A percentile compares a stretch with the other conserved stretches of the same genome.
phyloP scores from a whole-genome alignment of 331 rosid species.

The Ulmus americana region DNA sequence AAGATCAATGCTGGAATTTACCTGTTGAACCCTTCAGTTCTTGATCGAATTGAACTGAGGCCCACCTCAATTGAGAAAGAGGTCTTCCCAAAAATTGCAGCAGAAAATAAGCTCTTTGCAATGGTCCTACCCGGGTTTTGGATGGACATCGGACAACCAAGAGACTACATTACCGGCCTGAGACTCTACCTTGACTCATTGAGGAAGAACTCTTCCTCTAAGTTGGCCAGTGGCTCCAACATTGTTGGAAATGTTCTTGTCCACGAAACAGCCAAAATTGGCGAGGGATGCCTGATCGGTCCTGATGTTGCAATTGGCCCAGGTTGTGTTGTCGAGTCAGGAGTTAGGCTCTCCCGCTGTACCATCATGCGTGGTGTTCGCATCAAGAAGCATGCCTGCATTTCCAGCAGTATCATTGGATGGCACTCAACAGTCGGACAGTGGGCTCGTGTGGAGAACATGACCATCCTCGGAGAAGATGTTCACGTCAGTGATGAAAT shows the following conservation, averaged over 20 bases:
- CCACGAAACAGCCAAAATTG: slow-evolving; percentile 71
- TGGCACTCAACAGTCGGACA: slow-evolving; percentile 88
- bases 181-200: slow-evolving; percentile 74
- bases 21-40: slow-evolving; percentile 67
- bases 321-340: slow-evolving; percentile 65
- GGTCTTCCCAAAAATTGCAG: slow-evolving; percentile 77
- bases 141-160: slow-evolving; percentile 95
- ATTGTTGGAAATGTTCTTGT: slow-evolving; percentile 77
- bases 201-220: slow-evolving; percentile 62
- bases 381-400: slow-evolving; percentile 73
- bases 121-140: slow-evolving; percentile 94
- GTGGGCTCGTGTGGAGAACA: slow-evolving; percentile 84
- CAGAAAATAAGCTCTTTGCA: slow-evolving; percentile 64
- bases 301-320: slow-evolving; percentile 90
- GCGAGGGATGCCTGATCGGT: slow-evolving; percentile 81
- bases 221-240: slow-evolving; percentile 56
- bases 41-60: slow-evolving; percentile 69
- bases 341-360: slow-evolving; percentile 79
- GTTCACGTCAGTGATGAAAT: slow-evolving; percentile 77
- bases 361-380: slow-evolving; percentile 75
- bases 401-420: slow-evolving; percentile 74
- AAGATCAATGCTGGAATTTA: slow-evolving; percentile 93
- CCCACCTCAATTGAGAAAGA: slow-evolving; percentile 93
- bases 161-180: slow-evolving; percentile 78
- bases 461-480: slow-evolving; percentile 88